Evolutionary conservation across 2,329 filamentous ascomycete genomes (phyloP), one percentile per base, ranked within the genome.

Genomic region (Ascochyta fabae): DNA sequence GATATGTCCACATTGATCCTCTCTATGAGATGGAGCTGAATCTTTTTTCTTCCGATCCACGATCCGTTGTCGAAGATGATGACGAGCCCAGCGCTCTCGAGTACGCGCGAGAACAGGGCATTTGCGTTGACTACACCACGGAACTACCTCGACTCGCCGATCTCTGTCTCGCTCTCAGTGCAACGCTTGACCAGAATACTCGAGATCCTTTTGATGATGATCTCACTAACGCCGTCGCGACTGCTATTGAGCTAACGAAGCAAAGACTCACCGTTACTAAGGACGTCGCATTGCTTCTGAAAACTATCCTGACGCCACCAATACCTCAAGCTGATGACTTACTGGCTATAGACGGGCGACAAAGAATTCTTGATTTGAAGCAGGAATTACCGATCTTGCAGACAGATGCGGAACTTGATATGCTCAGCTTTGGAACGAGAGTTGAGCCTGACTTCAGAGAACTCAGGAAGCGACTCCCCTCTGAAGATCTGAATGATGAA

Each of bases 371-470:
- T 43, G 29, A 65, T 15, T 48, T 79, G 34, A 83, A 79, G 57
- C 53, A 79, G 9, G 80, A 84, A 48, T 52, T 77, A 33, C 82
- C 83, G 3, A 46, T 84, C 0, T 68, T 84, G 6, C 49, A n/a
- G 3, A 74, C 71, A 3, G 80, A 83, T 58, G 70, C 79, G 56
- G 77, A 80, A 33, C 61, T 77, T 23, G 81, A 83, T 60, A 58
- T 82, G 48, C 57, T 68, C n/a, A 56, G 56, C 3, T 79, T 83
- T 54, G 68, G 67, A 15, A 67, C 51, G 26, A 52, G 44, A 8
- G 48, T 60, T 7, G 48, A 59, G 31, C 69, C 69, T 1, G 63
- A 73, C 15, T 67, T 74, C 4, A 65, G 50, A 5, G 62, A 72
- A 4, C 31, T 77, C 6, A 65, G 61, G 7, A 60, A 79, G 12